Conservation (phyloP, 1,284 basidiomycete species). For the Golubevia sp. region DNA sequence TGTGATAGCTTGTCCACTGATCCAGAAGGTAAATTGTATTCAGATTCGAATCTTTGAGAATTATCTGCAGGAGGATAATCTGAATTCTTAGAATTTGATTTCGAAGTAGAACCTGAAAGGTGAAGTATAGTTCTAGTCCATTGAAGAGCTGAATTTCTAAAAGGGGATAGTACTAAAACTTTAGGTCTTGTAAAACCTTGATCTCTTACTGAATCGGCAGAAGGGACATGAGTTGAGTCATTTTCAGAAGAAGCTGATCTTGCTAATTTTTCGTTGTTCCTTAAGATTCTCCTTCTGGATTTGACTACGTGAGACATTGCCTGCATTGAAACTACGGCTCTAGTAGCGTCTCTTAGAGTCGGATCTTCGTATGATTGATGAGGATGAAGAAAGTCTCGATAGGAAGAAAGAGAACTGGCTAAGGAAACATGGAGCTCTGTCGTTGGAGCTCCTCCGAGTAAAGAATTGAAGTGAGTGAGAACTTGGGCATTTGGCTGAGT, state of each 20-base stretch:
- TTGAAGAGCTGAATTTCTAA: slow-evolving; percentile 82
- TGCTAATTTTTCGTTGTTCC: slow-evolving; percentile 86
- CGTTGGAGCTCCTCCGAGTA: neutral
- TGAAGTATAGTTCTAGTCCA: slow-evolving; percentile 74
- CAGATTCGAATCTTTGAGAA: slow-evolving; percentile 76
- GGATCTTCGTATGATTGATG: slow-evolving; percentile 22
- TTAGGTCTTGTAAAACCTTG: slow-evolving; percentile 98
- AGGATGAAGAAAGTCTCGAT: slow-evolving; percentile 42
- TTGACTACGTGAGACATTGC: slow-evolving; percentile 65
- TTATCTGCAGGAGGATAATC: slow-evolving; percentile 69
- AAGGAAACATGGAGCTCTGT: slow-evolving; percentile 25
- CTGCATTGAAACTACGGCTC: slow-evolving; percentile 28
- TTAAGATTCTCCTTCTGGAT: slow-evolving; percentile 87
- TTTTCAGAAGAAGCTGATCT: slow-evolving; percentile 22
- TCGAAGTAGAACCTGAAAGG: too few species aligned
- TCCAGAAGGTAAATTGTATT: slow-evolving; percentile 81
- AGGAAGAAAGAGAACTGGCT: slow-evolving; percentile 26
- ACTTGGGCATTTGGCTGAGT: slow-evolving; percentile 32
- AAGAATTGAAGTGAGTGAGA: slow-evolving; percentile 24
- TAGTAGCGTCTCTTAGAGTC: slow-evolving; percentile 16
- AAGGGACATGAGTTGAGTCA: neutral
- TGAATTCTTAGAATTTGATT: too few species aligned
- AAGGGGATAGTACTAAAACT: slow-evolving; percentile 85
- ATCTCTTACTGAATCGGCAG: slow-evolving; percentile 66
- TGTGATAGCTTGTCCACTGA: slow-evolving; percentile 78